Conservation (phyloP, 139 green algal genomes). For the Spirogloea muscicola region DNA sequence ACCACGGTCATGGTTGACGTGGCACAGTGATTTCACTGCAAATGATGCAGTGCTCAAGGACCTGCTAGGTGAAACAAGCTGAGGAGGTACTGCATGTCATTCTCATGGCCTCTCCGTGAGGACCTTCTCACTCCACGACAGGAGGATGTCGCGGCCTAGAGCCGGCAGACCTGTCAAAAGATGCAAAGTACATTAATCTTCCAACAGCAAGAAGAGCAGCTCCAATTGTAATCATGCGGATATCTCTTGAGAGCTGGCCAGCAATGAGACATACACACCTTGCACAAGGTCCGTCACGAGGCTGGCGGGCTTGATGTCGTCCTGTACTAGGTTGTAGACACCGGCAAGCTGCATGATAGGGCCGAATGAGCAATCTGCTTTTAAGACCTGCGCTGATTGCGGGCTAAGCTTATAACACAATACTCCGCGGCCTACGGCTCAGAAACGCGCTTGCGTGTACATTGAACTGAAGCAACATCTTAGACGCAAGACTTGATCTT, state of each 20-base stretch:
- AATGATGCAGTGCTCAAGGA: too few relatives aligned
- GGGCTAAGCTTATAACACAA: too few relatives aligned
- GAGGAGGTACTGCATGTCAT: too few relatives aligned
- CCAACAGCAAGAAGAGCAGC: background rate
- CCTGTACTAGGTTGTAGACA: conserved; percentile 20
- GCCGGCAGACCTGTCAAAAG: conserved; percentile 39
- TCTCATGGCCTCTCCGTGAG: too few relatives aligned
- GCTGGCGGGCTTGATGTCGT: background rate
- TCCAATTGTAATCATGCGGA: background rate
- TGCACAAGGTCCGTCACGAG: conserved; percentile 24
- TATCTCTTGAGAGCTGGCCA: background rate
- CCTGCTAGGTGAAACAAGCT: too few relatives aligned
- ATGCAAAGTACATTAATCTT: too few relatives aligned
- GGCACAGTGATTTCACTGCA: too few relatives aligned
- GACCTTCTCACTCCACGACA: conserved; percentile 40
- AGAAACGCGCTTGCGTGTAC: background rate
- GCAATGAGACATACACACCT: conserved; percentile 3
- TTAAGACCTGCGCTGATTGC: background rate
- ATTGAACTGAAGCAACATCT: background rate
- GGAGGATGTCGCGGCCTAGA: conserved; percentile 23
- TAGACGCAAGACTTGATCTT: background rate
- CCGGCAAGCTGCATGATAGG: conserved; percentile 10
- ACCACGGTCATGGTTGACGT: too few relatives aligned
- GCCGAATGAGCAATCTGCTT: background rate
- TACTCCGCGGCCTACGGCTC: background rate